Base-by-base conservation (phyloP, 148 eudicot species). In the Vaccinium myrtillus region DNA sequence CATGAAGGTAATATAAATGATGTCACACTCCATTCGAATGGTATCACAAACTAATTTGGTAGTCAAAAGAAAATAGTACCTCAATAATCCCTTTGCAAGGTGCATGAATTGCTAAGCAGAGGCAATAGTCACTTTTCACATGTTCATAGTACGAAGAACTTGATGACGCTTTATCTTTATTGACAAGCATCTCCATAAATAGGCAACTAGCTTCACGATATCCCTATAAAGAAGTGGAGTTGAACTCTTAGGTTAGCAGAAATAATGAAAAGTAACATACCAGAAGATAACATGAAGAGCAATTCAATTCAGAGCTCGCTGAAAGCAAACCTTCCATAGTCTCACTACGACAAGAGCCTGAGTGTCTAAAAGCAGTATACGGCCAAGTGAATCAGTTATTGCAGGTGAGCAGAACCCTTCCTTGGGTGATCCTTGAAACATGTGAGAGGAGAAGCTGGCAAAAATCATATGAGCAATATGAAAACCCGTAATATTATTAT, bases 341-440 rank as follows among this genome's bases (percentile, higher is more conserved):
- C 99, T 96, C 80, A 97, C 99, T 16, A 95, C 99, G 12, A 95
- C 94, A 81, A 93, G 98, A 36, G 99, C 99, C 81, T 91, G 97
- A 32, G 99, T 97, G 89, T 97, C 99, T 85, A 95, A 87, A 32
- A 97, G 93, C 91, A 95, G 87, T 86, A 97, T 93, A 63, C 98
- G 96, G 65, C 99, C 99, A 75, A 97, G 99, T 82, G 99, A 97
- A 86, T 97, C 99, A 18, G 99, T 95, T 88, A 97, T 95, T 83
- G 99, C 98, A 87, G 43, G 98, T 95, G 80, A 97, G 98, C n/a
- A n/a, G n/a, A n/a, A n/a, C 99, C 99, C 84, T 93, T 95, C 87
- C 99, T 93, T 13, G 99, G 98, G 5, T 92, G 92, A 88, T 97
- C 99, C 89, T 95, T 94, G 85, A 97, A 90, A 84, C 98, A 97